These are phyloP conservation scores for Solanum chiquidenum DNA, from an alignment of 257 asterid species.

Conservation along the genomic window DNA sequence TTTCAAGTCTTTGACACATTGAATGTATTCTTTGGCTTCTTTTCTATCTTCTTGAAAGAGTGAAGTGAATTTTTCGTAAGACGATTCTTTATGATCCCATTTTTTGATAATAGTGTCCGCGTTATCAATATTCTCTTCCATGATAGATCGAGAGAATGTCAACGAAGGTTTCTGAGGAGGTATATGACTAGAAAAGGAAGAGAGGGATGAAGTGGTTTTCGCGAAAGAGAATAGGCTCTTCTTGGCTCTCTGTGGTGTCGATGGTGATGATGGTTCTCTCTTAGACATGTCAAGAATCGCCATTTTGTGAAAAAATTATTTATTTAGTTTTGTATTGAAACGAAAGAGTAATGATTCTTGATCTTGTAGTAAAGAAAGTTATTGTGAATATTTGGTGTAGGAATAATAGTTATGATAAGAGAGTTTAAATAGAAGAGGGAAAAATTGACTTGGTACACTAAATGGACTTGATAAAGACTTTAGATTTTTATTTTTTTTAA, in stretches of 20 bases:
- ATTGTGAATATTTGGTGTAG: background rate
- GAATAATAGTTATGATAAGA: background rate
- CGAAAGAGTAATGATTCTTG: background rate
- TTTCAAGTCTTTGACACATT: slow-evolving; percentile 32
- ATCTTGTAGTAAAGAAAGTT: background rate
- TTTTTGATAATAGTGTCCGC: slow-evolving; percentile 29
- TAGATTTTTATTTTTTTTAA: background rate
- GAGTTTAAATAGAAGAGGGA: background rate
- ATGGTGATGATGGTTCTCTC: slow-evolving; percentile 1
- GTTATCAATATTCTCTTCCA: slow-evolving; percentile 34
- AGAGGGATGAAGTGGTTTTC: slow-evolving; percentile 6
- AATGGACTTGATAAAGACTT: background rate
- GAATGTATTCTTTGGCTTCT: slow-evolving; percentile 42
- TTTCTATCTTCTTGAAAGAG: slow-evolving; percentile 37
- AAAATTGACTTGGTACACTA: background rate
- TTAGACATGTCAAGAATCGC: background rate
- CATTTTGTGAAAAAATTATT: background rate
- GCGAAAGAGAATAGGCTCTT: slow-evolving; percentile 16
- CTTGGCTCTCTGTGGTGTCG: slow-evolving; percentile 19
- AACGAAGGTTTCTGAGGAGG: slow-evolving; percentile 11
- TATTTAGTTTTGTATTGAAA: background rate
- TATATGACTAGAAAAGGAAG: slow-evolving; percentile 13
- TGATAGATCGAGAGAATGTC: slow-evolving; percentile 29
- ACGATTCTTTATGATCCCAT: slow-evolving; percentile 36
- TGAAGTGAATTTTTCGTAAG: slow-evolving; percentile 20